Evolutionary conservation across 2,329 filamentous ascomycete species (phyloP).

Genomic region (Penicillium digitatum): DNA sequence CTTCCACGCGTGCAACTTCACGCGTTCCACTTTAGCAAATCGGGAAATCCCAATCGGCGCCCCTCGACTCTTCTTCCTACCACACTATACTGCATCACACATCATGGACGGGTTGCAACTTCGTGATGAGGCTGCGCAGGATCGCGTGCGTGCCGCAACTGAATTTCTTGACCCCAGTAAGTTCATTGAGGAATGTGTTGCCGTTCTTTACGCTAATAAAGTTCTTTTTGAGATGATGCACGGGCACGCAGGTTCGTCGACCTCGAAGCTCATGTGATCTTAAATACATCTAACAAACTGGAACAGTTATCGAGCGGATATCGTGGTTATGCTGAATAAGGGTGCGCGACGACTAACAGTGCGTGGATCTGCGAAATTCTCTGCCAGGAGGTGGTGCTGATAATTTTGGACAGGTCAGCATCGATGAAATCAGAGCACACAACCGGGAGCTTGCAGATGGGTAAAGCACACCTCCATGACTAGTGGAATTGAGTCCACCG

Average conservation of each 20-base stretch:
- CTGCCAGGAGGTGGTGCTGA: slow-evolving; percentile 13
- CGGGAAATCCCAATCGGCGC: slow-evolving; percentile 18
- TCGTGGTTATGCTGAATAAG: slow-evolving; percentile 69
- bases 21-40: slow-evolving; percentile 36
- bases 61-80: slow-evolving; percentile 16
- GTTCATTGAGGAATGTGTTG: slow-evolving; percentile 29
- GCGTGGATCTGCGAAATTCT: slow-evolving; percentile 20
- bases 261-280: background rate
- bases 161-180: slow-evolving; percentile 92
- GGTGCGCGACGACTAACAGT: slow-evolving; percentile 56
- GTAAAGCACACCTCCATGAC: slow-evolving; percentile 26
- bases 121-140: slow-evolving; percentile 76
- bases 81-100: slow-evolving; percentile 15
- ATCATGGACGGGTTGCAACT: slow-evolving; percentile 70
- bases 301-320: slow-evolving; percentile 81
- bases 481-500: background rate
- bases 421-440: slow-evolving; percentile 89
- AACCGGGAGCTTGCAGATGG: slow-evolving; percentile 75
- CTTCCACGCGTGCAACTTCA: slow-evolving; percentile 1
- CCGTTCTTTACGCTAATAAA: slow-evolving; percentile 9
- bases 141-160: slow-evolving; percentile 80
- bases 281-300: slow-evolving; percentile 12
- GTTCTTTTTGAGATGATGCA: slow-evolving; percentile 49
- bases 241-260: slow-evolving; percentile 51
- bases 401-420: slow-evolving; percentile 55